Conservation (phyloP, 352 stramenopile species). For the Phytophthora quininea region DNA sequence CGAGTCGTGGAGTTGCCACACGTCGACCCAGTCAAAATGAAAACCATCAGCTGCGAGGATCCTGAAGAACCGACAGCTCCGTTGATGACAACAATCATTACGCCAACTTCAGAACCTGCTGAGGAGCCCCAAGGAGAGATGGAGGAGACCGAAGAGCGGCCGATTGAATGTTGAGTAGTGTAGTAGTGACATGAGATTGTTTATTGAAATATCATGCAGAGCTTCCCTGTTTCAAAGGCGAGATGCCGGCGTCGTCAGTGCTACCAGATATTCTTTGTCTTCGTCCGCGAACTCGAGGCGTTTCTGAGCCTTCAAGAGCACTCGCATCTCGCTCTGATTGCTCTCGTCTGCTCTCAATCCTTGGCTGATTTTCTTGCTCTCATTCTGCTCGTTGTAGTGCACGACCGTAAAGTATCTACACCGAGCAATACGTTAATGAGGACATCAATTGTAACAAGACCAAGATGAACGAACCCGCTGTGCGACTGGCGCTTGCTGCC, state of each 20-base stretch:
- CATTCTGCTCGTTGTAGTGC: constrained; percentile 50
- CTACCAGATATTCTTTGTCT: constrained; percentile 36
- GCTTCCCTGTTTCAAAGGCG: neutral
- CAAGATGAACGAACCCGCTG: constrained; percentile 42
- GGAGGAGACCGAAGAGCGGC: constrained; percentile 4
- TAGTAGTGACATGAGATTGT: constrained; percentile 12
- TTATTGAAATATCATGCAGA: neutral
- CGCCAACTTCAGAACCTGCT: neutral
- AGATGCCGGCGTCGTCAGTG: constrained; percentile 28
- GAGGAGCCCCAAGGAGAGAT: constrained; percentile 11
- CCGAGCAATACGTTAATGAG: neutral
- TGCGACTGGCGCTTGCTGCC: constrained; percentile 52
- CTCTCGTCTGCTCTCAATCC: constrained; percentile 43
- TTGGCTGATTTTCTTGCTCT: constrained; percentile 52
- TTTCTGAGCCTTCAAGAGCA: constrained; percentile 51
- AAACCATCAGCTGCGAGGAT: constrained; percentile 1
- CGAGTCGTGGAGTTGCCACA: constrained; percentile 49
- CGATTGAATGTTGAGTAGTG: constrained; percentile 7
- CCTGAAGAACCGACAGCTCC: constrained; percentile 20
- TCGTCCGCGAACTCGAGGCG: constrained; percentile 45
- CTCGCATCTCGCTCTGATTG: constrained; percentile 42
- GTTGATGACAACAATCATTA: constrained; percentile 21
- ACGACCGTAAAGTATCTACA: constrained; percentile 64
- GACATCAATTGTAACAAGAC: neutral
- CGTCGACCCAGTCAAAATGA: constrained; percentile 29